Percentiles rank a stretch among this genome's conserved stretches.
Evolutionary conservation across 2,329 filamentous ascomycete species (phyloP).

Genomic region (Trichoderma sp.): DNA sequence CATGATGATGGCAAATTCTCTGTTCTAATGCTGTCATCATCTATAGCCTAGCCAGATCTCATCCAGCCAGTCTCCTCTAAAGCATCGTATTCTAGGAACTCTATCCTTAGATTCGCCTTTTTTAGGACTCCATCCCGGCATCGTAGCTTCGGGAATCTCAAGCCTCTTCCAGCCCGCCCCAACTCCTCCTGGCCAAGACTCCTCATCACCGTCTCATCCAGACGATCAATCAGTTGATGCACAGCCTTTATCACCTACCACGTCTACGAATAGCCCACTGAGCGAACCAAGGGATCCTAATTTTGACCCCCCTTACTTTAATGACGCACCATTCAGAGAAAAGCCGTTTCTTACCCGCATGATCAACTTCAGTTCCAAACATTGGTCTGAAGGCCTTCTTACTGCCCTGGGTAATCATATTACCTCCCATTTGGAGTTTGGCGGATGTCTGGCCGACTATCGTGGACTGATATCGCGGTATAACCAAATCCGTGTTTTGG

Average conservation of each 20-base stretch:
- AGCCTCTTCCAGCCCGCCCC: conserved; percentile 64
- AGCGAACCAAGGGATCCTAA: conserved; percentile 50
- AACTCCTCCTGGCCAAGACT: conserved; percentile 20
- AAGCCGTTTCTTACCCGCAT: conserved; percentile 66
- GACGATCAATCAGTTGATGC: conserved; percentile 18
- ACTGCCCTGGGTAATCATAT: conserved; percentile 71
- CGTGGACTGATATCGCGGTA: conserved; percentile 68
- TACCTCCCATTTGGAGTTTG: conserved; percentile 79
- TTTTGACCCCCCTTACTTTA: conserved; percentile 72
- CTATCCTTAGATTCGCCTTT: conserved; percentile 85
- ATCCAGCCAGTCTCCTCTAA: conserved; percentile 45
- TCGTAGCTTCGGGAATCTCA: conserved; percentile 75
- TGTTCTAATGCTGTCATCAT: conserved; percentile 1
- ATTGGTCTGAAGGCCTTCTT: conserved; percentile 65
- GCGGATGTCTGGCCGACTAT: conserved; percentile 75
- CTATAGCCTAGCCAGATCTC: conserved; percentile 35
- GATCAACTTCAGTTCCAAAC: conserved; percentile 77
- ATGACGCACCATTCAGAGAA: conserved; percentile 68
- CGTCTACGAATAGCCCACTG: conserved; percentile 21
- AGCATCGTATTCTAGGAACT: conserved; percentile 74
- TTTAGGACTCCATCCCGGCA: conserved; percentile 82
- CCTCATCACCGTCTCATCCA: not conserved
- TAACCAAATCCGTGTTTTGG: conserved; percentile 63
- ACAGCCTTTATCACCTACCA: not conserved
- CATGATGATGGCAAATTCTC: not conserved